Evolutionary conservation across 1,284 basidiomycete species (phyloP).

Genomic region (Phlebopus sp.): DNA sequence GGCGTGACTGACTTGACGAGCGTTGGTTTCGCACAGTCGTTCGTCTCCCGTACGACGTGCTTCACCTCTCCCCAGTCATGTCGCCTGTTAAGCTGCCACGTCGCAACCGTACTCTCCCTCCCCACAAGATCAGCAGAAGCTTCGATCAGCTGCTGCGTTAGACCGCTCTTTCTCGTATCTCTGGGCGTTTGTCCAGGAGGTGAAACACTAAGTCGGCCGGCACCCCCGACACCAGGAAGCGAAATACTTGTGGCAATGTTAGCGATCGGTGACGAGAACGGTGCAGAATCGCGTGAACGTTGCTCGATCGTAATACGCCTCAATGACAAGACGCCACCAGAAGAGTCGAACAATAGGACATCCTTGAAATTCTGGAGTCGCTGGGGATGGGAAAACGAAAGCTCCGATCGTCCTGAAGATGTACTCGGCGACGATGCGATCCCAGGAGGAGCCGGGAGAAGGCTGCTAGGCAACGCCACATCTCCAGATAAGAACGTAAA

Average conservation of each 20-base stretch:
- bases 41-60: slow-evolving; percentile 29
- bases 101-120: slow-evolving; percentile 56
- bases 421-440: slow-evolving; percentile 32
- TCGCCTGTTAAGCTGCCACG: slow-evolving; percentile 61
- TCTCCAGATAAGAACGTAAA: slow-evolving; percentile 54
- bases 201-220: slow-evolving; percentile 30
- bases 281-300: slow-evolving; percentile 27
- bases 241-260: slow-evolving; percentile 43
- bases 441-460: slow-evolving; percentile 38
- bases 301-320: slow-evolving; percentile 50
- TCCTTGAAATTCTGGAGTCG: slow-evolving; percentile 54
- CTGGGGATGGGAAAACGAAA: slow-evolving; percentile 35
- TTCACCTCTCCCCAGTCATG: slow-evolving; percentile 56
- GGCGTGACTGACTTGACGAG: slow-evolving; percentile 18
- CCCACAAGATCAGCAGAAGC: slow-evolving; percentile 35
- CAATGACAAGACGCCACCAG: slow-evolving; percentile 54
- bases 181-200: slow-evolving; percentile 12
- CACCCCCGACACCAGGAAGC: slow-evolving; percentile 40
- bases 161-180: slow-evolving; percentile 18
- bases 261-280: slow-evolving; percentile 34
- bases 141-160: slow-evolving; percentile 33
- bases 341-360: slow-evolving; percentile 62
- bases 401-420: slow-evolving; percentile 34
- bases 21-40: slow-evolving; percentile 8
- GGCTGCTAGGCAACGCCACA: slow-evolving; percentile 35